These are phyloP conservation scores for Chlamydomonas applanata DNA, from an alignment of 139 green algal genomes.

Conservation along the genomic window DNA sequence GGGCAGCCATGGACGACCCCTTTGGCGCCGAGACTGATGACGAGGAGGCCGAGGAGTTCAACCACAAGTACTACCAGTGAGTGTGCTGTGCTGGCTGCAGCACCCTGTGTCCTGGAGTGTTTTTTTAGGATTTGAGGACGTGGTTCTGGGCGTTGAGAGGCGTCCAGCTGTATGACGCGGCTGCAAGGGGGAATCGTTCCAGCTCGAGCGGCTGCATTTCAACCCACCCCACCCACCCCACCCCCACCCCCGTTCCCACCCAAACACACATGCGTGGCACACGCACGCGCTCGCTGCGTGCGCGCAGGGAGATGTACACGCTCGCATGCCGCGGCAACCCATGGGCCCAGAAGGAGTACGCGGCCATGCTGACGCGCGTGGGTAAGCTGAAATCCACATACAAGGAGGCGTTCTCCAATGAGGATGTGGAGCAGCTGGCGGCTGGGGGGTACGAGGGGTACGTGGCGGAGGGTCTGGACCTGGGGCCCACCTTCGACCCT, in stretches of 20 bases:
- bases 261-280: background rate
- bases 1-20: constrained; percentile 43
- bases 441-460: constrained; percentile 50
- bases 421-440: constrained; percentile 20
- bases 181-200: background rate
- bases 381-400: constrained; percentile 8
- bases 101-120: no score
- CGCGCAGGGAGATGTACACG: constrained; percentile 41
- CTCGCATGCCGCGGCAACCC: constrained; percentile 39
- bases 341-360: constrained; percentile 52
- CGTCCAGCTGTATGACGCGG: no score
- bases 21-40: constrained; percentile 50
- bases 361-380: constrained; percentile 31
- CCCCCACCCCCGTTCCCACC: background rate
- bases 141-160: no score
- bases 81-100: background rate
- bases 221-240: background rate
- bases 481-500: constrained; percentile 54
- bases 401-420: constrained; percentile 18
- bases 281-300: background rate
- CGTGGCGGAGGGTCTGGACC: constrained; percentile 48
- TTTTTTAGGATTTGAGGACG: no score
- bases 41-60: constrained; percentile 50
- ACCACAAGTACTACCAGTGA: constrained; percentile 31
- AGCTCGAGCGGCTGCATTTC: no score